Evolutionary conservation across 352 stramenopile species (phyloP), one percentile per base, ranked within the genome.

Genomic region (Pythium vanterpoolii): DNA sequence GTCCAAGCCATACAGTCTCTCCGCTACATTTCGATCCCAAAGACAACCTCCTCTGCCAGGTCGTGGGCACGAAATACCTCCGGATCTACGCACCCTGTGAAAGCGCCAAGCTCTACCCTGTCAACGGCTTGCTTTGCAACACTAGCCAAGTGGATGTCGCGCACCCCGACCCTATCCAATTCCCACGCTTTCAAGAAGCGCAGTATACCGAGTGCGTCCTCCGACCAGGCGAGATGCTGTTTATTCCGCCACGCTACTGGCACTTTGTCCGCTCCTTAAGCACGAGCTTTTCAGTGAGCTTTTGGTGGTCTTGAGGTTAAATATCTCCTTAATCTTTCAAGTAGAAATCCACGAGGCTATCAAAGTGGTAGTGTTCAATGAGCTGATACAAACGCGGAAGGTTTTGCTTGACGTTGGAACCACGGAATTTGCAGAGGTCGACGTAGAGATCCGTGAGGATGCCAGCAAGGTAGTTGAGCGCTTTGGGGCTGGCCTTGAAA

Each of bases 41-140:
- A 60, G 89, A 97, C 69, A 97, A 97, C 52, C 54, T 96, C 28
- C 72, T 97, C 0, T 94, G 85, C 27, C 89, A 97, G 57, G 84
- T 96, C 28, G 75, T 95, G 4, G 88, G 87, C 0, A 47, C 66
- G 38, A 96, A 96, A 55, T 93, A 95, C 60, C 57, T 97, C 7
- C 72, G 86, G 0, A 56, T 97, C 24, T 96, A 94, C 38, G 72
- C 86, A 7, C 83, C 81, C 0, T 48, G 69, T 7, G 71, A 96
- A 38, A 93, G 77, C 26, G 60, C 62, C 9, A 81, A 83, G 47
- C 71, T 97, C 7, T 96, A 96, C 57, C 81, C 87, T 4, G 73
- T 93, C n/a, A 69, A 91, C 24, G 87, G 86, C 2, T 36, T 96
- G 45, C 77, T 97, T 27, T 81, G 69, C 34, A 97, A 97, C 58